These are phyloP conservation scores for Mycocentrospora acerina DNA, from an alignment of 2,329 filamentous ascomycete genomes.

Conservation along the genomic window DNA sequence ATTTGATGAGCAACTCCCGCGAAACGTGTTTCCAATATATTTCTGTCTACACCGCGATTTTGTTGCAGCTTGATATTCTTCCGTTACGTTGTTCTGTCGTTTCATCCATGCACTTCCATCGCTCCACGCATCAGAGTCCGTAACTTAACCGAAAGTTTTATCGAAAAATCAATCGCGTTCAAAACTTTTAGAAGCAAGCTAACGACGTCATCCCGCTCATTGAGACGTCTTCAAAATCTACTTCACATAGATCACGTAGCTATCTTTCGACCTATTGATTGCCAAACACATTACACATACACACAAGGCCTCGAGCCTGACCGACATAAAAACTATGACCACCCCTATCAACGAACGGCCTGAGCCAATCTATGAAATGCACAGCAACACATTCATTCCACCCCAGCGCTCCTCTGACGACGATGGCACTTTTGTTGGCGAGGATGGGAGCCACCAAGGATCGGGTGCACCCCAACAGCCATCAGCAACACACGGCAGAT, in stretches of 20 bases:
- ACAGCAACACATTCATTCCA: slow-evolving; percentile 25
- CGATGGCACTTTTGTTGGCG: slow-evolving; percentile 41
- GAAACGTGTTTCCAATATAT: too few relatives aligned
- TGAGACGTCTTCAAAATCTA: not conserved
- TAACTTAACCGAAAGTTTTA: too few relatives aligned
- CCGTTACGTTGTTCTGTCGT: too few relatives aligned
- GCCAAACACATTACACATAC: not conserved
- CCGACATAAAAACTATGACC: slow-evolving; percentile 29
- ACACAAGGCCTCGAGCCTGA: slow-evolving; percentile 1
- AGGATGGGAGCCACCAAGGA: slow-evolving; percentile 35
- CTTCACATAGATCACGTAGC: not conserved
- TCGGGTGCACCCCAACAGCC: slow-evolving; percentile 18
- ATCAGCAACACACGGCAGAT: slow-evolving; percentile 12
- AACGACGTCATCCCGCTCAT: slow-evolving; percentile 13
- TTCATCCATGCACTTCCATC: too few relatives aligned
- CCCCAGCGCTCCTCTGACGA: slow-evolving; percentile 41
- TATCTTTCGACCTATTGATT: not conserved
- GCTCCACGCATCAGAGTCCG: too few relatives aligned
- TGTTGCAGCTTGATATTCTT: too few relatives aligned
- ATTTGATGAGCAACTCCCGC: slow-evolving; percentile 6
- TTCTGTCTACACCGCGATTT: not conserved
- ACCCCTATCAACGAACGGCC: slow-evolving; percentile 38
- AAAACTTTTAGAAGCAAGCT: not conserved
- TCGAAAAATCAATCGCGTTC: too few relatives aligned
- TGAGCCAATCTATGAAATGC: slow-evolving; percentile 41